Base-by-base conservation (phyloP, 345 rosid genomes). In the Ceriops tagal region DNA sequence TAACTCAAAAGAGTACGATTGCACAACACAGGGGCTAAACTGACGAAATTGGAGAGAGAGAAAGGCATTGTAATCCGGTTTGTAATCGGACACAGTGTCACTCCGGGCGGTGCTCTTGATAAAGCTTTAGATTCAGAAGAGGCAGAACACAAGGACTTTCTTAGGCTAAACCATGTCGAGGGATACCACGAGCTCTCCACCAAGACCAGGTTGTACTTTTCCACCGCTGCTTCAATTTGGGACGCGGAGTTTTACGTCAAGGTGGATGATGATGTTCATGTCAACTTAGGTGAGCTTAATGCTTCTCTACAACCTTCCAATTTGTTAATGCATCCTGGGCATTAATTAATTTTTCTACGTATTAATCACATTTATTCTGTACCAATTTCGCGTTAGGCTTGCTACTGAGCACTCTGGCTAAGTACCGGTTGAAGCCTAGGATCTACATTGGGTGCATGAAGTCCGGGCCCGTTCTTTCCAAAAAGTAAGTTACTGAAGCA, bases 391-490 rank as follows among this genome's bases (percentile, higher is more conserved):
- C 37, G 10, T 1, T 51, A 88, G 98, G 97, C 1, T 80, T 67
- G 85, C 74, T 93, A 10, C 82, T 34, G 21, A 83, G 70, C 24
- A 79, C 90, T 3, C 81, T 93, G 13, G 87, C 90, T 0, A 80
- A 68, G 52, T 52, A 91, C 75, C 82, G 89, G 58, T 72, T 83
- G 53, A 93, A 85, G 71, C 90, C 95, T 0, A 75, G 92, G 75
- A 73, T 86, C 21, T 93, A 91, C 71, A 91, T 93, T n/a, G 98
- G 98, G 1, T 93, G 98, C 85, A 93, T 93, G 98, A 93, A 91
- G 69, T 91, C 98, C 1, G 97, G 98, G 1, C 97, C 98, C 0
- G 96, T 93, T 67, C 87, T 93, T 24, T 81, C 88, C 43, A 84
- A 81, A 34, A 84, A 89, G 98, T 93, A 78, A 82, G 81, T 66